Percentiles rank a stretch among this genome's conserved stretches.
Conservation (phyloP, 2,329 filamentous ascomycete species). For the Didymella sp. region DNA sequence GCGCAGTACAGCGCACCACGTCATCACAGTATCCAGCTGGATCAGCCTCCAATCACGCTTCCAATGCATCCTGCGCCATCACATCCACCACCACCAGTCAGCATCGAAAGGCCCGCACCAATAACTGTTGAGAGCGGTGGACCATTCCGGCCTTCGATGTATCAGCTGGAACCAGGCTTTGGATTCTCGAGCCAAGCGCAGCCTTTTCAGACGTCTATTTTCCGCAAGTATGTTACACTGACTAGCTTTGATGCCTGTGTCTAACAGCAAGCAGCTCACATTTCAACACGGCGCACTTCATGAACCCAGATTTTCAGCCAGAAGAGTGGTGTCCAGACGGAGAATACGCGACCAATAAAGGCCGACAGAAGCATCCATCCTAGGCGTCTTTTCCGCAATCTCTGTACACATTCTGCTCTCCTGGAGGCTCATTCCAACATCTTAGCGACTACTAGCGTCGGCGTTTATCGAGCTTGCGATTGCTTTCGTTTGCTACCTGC, state of each 20-base stretch:
- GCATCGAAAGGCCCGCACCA: constrained; percentile 40
- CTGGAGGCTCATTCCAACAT: constrained; percentile 42
- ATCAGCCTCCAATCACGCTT: constrained; percentile 42
- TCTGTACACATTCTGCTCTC: constrained; percentile 29
- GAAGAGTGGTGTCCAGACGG: constrained; percentile 60
- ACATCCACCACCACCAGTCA: constrained; percentile 37
- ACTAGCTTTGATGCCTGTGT: not conserved
- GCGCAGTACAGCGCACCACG: constrained; percentile 36
- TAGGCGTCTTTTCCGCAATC: constrained; percentile 29
- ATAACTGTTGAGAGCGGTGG: constrained; percentile 45
- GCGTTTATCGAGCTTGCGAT: constrained; percentile 44
- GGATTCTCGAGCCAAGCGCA: constrained; percentile 47
- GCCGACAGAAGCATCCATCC: constrained; percentile 48
- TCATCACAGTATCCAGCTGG: constrained; percentile 43
- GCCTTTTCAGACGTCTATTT: constrained; percentile 58
- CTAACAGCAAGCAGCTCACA: constrained; percentile 52
- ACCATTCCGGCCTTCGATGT: constrained; percentile 56
- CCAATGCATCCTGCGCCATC: constrained; percentile 40
- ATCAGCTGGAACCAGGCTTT: constrained; percentile 54
- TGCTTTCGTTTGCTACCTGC: constrained; percentile 38
- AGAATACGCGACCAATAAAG: constrained; percentile 53
- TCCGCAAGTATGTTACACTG: constrained; percentile 53
- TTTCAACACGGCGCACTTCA: constrained; percentile 60
- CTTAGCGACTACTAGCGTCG: constrained; percentile 48
- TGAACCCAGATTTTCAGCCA: constrained; percentile 61